phyloP scores from a whole-genome alignment of 148 eudicot genomes.

The Rhododendron molle region DNA sequence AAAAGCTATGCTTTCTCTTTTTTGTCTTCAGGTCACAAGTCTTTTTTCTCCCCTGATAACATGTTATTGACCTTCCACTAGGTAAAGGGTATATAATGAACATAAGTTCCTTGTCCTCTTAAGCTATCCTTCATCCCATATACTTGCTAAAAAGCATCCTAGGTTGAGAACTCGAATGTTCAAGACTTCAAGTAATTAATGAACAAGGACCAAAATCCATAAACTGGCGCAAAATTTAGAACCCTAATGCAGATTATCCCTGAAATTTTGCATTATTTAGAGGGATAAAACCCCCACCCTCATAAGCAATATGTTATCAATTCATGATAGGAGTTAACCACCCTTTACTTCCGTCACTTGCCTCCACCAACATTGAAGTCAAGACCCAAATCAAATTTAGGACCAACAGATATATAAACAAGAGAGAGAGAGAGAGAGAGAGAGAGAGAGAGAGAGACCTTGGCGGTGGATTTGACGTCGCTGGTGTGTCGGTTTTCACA shows the following conservation, averaged over 20 bases:
- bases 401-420: no score
- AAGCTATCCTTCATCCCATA: neutral
- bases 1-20: neutral
- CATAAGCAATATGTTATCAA: neutral
- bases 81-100: neutral
- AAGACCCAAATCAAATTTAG: neutral
- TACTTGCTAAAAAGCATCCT: neutral
- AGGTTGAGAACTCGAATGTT: neutral
- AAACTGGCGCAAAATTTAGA: neutral
- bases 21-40: neutral
- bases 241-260: neutral
- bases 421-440: no score
- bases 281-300: neutral
- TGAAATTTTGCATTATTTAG: neutral
- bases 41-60: neutral
- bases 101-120: neutral
- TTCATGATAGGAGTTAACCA: neutral
- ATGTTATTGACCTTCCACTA: neutral
- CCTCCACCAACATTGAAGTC: neutral
- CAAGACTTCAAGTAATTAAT: neutral
- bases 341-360: neutral
- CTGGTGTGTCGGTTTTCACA: no score
- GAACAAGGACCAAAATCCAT: neutral
- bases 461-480: no score
- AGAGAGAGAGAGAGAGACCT: no score